A percentile compares a stretch with the other conserved stretches of the same genome.
phyloP scores from a whole-genome alignment of 192 early-diverging fungal genomes.

The Coemansia sp. region DNA sequence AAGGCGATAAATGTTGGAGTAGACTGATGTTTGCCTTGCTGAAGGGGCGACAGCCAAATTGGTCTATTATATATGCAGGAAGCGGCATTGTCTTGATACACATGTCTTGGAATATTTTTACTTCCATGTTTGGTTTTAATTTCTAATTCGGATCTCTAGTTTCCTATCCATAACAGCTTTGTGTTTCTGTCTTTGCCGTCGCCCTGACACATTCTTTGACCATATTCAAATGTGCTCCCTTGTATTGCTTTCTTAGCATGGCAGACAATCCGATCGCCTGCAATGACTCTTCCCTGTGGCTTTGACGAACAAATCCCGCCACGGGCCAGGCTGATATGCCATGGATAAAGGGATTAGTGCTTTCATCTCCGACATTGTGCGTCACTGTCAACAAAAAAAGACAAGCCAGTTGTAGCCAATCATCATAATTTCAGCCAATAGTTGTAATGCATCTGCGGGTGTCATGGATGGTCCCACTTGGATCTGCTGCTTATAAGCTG shows the following conservation, averaged over 20 bases:
- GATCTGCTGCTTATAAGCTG: not conserved
- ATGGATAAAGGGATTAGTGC: not conserved
- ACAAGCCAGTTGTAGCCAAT: not conserved
- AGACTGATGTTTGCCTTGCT: not conserved
- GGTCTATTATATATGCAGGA: constrained; percentile 6
- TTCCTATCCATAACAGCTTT: not conserved
- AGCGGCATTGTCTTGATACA: not conserved
- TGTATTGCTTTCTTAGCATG: not conserved
- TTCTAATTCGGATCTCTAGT: not conserved
- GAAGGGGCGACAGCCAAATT: not conserved
- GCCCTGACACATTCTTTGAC: not conserved
- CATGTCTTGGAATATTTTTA: not conserved
- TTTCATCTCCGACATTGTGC: not conserved
- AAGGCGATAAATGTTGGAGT: not conserved
- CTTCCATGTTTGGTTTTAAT: not conserved
- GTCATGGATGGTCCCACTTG: not conserved
- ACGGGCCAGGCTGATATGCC: not conserved
- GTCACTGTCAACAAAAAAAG: not conserved
- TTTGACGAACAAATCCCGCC: constrained; percentile 4
- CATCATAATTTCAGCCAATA: not conserved
- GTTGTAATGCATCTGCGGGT: not conserved
- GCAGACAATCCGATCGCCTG: constrained; percentile 2
- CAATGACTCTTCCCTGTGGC: constrained; percentile 1
- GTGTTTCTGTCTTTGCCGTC: not conserved
- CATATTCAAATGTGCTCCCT: not conserved